phyloP scores from a whole-genome alignment of 2,329 filamentous ascomycete species.

The Monilinia aucupariae region DNA sequence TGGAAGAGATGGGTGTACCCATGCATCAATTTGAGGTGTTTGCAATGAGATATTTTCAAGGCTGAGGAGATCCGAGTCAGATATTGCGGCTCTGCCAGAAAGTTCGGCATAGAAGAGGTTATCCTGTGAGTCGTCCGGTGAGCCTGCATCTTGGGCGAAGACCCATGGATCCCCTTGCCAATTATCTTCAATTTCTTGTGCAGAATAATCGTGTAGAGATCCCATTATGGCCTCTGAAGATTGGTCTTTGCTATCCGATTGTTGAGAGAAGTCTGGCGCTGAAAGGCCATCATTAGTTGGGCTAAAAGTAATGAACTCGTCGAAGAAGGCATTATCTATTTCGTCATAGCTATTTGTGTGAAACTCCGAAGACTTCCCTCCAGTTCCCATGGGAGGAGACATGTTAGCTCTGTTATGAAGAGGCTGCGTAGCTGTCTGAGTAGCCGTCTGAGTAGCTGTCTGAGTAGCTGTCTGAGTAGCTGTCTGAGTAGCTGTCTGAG shows the following conservation, averaged over 20 bases:
- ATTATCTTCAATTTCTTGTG: conserved; percentile 16
- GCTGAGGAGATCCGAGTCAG: conserved; percentile 33
- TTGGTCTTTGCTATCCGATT: conserved; percentile 39
- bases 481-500: conserved; percentile 12
- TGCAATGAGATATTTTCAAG: conserved; percentile 31
- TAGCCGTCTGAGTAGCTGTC: conserved; percentile 12
- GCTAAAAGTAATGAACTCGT: conserved; percentile 57
- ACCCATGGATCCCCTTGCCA: conserved; percentile 23
- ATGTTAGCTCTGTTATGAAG: conserved; percentile 21
- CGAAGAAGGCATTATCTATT: conserved; percentile 56
- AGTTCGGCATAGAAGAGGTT: conserved; percentile 29
- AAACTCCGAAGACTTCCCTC: conserved; percentile 48
- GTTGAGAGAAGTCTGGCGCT: conserved; percentile 45
- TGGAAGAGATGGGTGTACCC: conserved; percentile 25
- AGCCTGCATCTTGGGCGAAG: conserved; percentile 22
- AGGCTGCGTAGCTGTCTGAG: conserved; percentile 13
- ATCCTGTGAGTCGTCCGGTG: conserved; percentile 14
- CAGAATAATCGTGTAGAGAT: conserved; percentile 23
- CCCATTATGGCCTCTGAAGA: conserved; percentile 21
- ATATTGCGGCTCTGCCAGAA: conserved; percentile 32
- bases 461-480: conserved; percentile 13
- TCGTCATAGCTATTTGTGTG: conserved; percentile 45
- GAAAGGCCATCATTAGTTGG: conserved; percentile 44
- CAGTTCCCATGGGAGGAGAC: conserved; percentile 29
- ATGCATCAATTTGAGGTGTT: conserved; percentile 24